Evolutionary conservation across 257 asterid species (phyloP), one percentile per base, ranked within the genome.

Genomic region (Lycium barbarum): DNA sequence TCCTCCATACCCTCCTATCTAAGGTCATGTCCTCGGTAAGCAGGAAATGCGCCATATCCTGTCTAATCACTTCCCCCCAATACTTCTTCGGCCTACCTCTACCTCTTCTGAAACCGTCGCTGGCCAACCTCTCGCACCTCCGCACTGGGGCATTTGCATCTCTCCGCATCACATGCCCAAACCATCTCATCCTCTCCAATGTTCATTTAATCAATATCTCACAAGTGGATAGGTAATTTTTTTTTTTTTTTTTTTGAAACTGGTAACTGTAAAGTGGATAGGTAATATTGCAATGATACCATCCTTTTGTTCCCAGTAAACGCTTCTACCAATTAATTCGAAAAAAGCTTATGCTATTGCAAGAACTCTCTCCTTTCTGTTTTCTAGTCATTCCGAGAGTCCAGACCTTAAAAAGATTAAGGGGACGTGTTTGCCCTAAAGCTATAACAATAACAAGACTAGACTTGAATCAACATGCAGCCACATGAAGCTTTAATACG

Each of bases 141-240:
- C n/a, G n/a, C n/a, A n/a, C n/a, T n/a, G n/a, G n/a, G n/a, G n/a
- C n/a, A n/a, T n/a, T n/a, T n/a, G n/a, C n/a, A n/a, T n/a, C n/a
- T n/a, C n/a, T n/a, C n/a, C n/a, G n/a, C n/a, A n/a, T n/a, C n/a
- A n/a, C n/a, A n/a, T n/a, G n/a, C n/a, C n/a, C n/a, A n/a, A n/a
- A n/a, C n/a, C n/a, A n/a, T n/a, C n/a, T n/a, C n/a, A 49, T 22
- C 62, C 22, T 22, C 81, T 68, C 15, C 53, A 38, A 70, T 70
- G 78, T 26, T 38, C 53, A n/a, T n/a, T n/a, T n/a, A n/a, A n/a
- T 76, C 18, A 62, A 76, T 51, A 51, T 51, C 14, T 76, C 40
- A 26, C 63, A 76, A 76, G 14, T 26, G 45, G 47, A 51, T 76
- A 76, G 82, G 82, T n/a, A n/a, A n/a, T n/a, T n/a, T n/a, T n/a